phyloP scores from a whole-genome alignment of 768 basidiomycete species.

The Calvatia gigantea region DNA sequence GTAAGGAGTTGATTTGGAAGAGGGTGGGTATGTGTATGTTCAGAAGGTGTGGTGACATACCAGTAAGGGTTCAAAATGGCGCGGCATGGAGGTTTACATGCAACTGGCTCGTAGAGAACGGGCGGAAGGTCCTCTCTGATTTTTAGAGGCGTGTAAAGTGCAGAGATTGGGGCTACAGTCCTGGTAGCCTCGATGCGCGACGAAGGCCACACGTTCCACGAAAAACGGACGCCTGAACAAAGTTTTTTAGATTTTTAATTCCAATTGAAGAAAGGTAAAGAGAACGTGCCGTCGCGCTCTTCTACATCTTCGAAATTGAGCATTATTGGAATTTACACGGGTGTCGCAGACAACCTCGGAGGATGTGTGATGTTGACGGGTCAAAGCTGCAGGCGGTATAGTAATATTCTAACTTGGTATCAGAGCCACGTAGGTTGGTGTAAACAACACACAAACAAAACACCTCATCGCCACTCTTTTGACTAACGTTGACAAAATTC shows the following conservation, averaged over 20 bases:
- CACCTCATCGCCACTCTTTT: background rate
- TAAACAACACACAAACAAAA: constrained; percentile 26
- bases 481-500: too few species aligned
- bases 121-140: constrained; percentile 91
- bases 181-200: constrained; percentile 97
- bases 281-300: constrained; percentile 84
- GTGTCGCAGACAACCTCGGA: constrained; percentile 37
- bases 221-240: constrained; percentile 78
- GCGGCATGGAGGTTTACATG: constrained; percentile 96
- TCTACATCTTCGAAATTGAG: constrained; percentile 95
- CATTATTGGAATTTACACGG: constrained; percentile 41
- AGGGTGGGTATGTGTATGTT: background rate
- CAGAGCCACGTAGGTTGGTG: constrained; percentile 31
- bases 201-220: constrained; percentile 99
- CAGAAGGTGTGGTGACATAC: constrained; percentile 40
- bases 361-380: too few species aligned
- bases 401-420: constrained; percentile 11
- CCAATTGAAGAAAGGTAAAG: background rate
- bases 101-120: constrained; percentile 96
- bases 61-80: constrained; percentile 98
- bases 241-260: background rate
- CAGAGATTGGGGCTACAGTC: constrained; percentile 97
- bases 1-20: constrained; percentile 13
- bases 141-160: constrained; percentile 95
- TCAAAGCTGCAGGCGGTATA: too few species aligned